Base-by-base conservation (phyloP, 2,329 filamentous ascomycete species). In the Hypoxylon sp. region DNA sequence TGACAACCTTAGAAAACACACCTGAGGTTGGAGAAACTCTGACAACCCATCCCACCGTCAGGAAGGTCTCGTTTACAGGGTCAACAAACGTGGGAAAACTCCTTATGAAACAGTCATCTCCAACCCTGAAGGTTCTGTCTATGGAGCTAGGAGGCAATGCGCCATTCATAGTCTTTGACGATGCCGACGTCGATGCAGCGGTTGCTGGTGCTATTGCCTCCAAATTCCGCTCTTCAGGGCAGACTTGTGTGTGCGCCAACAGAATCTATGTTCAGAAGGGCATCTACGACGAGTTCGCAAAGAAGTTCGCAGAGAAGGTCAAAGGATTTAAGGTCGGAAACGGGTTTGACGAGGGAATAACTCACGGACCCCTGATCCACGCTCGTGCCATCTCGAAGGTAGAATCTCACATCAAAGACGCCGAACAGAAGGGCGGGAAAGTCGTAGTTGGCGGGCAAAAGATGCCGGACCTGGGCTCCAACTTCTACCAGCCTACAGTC, bases 131-230 rank as follows among this genome's bases (percentile, higher is more conserved):
- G 83, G 84, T 87, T 65, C 73, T 88, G 35, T 95, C 91, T 0
- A 90, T 97, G 74, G 94, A 98, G 74, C 88, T 98, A 1, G 94
- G 94, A 51, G 95, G 94, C 43, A 98, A 98, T 73, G 91, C 94
- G 0, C 94, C 94, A 1, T 96, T 97, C 73, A 97, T 98, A 65
- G 92, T 98, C 27, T 98, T 98, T 71, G 92, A 98, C 70, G 94
- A 98, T 70, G 91, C 94, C 17, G 91, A 98, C 71, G 78, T 98
- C 17, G 93, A 97, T 57, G 78, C 81, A 3, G 95, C 95, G 2
- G 92, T 98, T 1, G 79, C 86, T 0, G 94, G 93, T 21, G 92
- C 92, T 43, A 84, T 98, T 50, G 79, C 88, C 20, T 93, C 86
- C 70, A 99, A 98, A 75, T 98, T 98, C 85, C 89, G 95, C 51